Evolutionary conservation across 1,139 yeast genomes (phyloP).

Genomic region (Pichia sp.): DNA sequence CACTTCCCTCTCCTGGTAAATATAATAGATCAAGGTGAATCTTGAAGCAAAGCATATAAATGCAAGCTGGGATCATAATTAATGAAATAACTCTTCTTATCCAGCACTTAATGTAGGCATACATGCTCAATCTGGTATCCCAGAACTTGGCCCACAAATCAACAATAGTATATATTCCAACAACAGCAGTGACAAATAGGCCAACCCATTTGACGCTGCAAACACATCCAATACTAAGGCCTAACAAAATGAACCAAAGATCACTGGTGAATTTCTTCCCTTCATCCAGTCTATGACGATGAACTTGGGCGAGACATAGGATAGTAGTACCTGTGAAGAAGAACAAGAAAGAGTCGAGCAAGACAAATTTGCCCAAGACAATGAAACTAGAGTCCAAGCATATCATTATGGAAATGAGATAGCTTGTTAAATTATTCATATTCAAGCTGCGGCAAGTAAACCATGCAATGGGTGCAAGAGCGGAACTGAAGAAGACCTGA

Average conservation of each 20-base stretch:
- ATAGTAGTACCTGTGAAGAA: constrained; percentile 64
- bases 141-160: constrained; percentile 66
- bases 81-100: constrained; percentile 53
- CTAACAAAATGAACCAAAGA: constrained; percentile 58
- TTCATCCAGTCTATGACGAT: constrained; percentile 36
- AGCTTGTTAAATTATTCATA: constrained; percentile 38
- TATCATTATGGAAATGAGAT: constrained; percentile 53
- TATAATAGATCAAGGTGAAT: constrained; percentile 70
- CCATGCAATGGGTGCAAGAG: constrained; percentile 60
- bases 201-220: constrained; percentile 97
- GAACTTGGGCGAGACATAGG: constrained; percentile 50
- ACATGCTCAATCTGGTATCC: constrained; percentile 30
- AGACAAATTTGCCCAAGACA: constrained; percentile 61
- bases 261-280: constrained; percentile 39
- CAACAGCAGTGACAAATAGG: constrained; percentile 69
- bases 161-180: constrained; percentile 76
- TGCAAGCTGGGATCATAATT: constrained; percentile 64
- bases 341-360: constrained; percentile 65
- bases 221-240: constrained; percentile 84
- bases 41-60: constrained; percentile 69
- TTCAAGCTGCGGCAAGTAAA: constrained; percentile 48
- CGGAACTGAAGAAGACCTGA: constrained; percentile 56
- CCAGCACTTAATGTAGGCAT: constrained; percentile 42
- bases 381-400: constrained; percentile 60
- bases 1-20: constrained; percentile 76